phyloP scores from a whole-genome alignment of 2,329 filamentous ascomycete genomes.

The Botrytis tulipae region DNA sequence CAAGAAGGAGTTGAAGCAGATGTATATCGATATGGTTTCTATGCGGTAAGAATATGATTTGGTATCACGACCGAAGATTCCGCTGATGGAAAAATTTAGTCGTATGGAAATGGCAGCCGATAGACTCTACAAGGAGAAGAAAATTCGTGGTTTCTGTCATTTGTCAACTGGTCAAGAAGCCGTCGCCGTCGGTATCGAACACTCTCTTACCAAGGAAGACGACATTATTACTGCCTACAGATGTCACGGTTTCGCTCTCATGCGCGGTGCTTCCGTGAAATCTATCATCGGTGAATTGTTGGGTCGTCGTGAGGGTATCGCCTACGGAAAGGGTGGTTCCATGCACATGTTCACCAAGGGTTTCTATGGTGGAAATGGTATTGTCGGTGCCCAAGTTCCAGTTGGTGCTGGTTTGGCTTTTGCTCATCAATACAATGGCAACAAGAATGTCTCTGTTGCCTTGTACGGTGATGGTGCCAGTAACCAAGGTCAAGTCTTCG shows the following conservation, averaged over 20 bases:
- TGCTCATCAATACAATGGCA: constrained; percentile 88
- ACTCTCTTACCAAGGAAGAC: constrained; percentile 87
- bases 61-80: constrained; percentile 10
- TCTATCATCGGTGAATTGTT: constrained; percentile 95
- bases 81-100: constrained; percentile 47
- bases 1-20: constrained; percentile 97
- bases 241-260: constrained; percentile 96
- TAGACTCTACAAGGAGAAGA: constrained; percentile 99
- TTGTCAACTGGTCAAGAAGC: constrained; percentile 97
- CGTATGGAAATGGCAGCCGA: constrained; percentile 99
- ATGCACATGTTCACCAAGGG: constrained; percentile 99
- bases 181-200: constrained; percentile 94
- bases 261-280: constrained; percentile 88
- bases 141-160: constrained; percentile 99
- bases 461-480: constrained; percentile 97
- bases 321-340: constrained; percentile 97
- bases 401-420: constrained; percentile 96
- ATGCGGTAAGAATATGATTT: constrained; percentile 67
- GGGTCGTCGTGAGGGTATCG: constrained; percentile 91
- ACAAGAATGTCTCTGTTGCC: constrained; percentile 82
- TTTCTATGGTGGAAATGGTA: constrained; percentile 99
- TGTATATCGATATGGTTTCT: constrained; percentile 97
- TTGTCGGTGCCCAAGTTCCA: constrained; percentile 96
- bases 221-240: constrained; percentile 97
- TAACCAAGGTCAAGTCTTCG: constrained; percentile 99